Evolutionary conservation across 2,329 filamentous ascomycete genomes (phyloP).

Genomic region (Colletotrichum somersetense): DNA sequence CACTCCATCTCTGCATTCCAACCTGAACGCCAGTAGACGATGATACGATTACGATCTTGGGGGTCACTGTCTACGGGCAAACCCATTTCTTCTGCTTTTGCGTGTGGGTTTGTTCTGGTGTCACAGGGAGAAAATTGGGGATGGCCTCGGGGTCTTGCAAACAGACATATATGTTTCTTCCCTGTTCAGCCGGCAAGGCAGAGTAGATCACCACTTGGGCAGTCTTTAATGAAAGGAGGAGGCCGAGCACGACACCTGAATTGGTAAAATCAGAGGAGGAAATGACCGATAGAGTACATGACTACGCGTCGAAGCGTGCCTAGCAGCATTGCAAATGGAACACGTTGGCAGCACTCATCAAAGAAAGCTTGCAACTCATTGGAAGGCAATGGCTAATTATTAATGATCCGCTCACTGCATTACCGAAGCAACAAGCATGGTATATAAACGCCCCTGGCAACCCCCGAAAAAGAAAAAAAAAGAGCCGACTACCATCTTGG

Average conservation of each 20-base stretch:
- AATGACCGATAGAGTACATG: not conserved
- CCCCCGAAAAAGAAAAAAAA: not conserved
- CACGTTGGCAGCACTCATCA: not conserved
- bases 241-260: not conserved
- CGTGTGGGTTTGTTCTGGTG: not conserved
- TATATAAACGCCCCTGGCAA: conserved; percentile 19
- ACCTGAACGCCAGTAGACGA: not conserved
- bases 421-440: conserved; percentile 21
- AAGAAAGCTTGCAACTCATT: not conserved
- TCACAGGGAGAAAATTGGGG: not conserved
- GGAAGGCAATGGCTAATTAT: not conserved
- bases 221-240: too few relatives aligned
- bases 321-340: not conserved
- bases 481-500: not conserved
- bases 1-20: not conserved
- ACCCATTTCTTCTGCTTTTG: not conserved
- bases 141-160: not conserved
- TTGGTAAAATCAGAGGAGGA: not conserved
- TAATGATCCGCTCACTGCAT: conserved; percentile 19
- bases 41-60: not conserved
- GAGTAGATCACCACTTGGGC: too few relatives aligned
- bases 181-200: too few relatives aligned
- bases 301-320: not conserved
- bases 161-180: too few relatives aligned
- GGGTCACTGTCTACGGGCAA: conserved; percentile 38